Conservation (phyloP, 495 filamentous ascomycete genomes). For the Immersiella caudata region DNA sequence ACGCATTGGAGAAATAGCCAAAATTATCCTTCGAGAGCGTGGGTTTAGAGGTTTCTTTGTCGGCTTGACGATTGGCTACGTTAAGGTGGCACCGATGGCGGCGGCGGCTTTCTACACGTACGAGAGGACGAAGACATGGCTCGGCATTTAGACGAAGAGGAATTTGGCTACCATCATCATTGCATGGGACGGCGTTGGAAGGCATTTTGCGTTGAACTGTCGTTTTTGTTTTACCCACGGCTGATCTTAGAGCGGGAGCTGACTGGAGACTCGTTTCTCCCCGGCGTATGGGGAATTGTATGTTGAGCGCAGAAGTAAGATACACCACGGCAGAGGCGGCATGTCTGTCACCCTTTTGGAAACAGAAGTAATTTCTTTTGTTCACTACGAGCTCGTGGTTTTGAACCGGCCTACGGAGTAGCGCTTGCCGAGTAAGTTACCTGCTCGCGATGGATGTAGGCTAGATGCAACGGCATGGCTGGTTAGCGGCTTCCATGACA, state of each 20-base stretch:
- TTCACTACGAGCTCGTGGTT: neutral
- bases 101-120: conserved; percentile 79
- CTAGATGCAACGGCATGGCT: neutral
- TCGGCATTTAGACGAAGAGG: conserved; percentile 64
- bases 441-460: neutral
- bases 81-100: conserved; percentile 89
- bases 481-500: neutral
- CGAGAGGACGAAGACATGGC: conserved; percentile 73
- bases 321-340: neutral
- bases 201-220: neutral
- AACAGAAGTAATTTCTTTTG: neutral
- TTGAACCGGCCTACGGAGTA: neutral
- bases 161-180: conserved; percentile 16
- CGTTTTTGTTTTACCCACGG: neutral
- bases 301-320: neutral
- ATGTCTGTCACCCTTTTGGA: neutral
- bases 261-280: neutral
- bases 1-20: conserved; percentile 75
- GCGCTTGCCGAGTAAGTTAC: neutral
- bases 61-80: conserved; percentile 89
- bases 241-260: neutral
- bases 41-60: conserved; percentile 88
- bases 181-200: conserved; percentile 8
- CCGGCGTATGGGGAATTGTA: neutral
- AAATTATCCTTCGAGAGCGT: conserved; percentile 69